Conservation (phyloP, 768 basidiomycete genomes). For the Leccinum aurantiacum region DNA sequence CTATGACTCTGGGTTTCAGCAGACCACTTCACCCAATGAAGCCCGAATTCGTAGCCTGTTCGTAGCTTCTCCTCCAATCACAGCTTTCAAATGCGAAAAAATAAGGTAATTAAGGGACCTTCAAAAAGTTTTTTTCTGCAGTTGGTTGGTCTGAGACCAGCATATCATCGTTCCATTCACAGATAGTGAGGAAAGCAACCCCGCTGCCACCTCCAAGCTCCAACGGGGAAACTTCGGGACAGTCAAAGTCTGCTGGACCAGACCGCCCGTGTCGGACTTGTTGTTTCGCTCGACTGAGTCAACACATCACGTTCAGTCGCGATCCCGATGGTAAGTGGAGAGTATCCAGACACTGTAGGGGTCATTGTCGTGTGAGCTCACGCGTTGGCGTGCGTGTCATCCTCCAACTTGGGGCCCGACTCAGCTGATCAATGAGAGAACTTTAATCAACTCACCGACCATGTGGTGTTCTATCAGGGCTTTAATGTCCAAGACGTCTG, state of each 20-base stretch:
- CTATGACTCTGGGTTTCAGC: background rate
- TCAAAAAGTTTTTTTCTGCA: background rate
- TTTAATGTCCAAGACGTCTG: background rate
- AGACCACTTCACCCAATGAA: background rate
- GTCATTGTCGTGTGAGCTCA: slow-evolving; percentile 1
- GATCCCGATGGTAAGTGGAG: slow-evolving; percentile 11
- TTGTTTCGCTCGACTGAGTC: slow-evolving; percentile 1
- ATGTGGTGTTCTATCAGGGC: slow-evolving; percentile 11
- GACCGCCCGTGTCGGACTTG: slow-evolving; percentile 8
- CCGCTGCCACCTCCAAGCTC: slow-evolving; percentile 13
- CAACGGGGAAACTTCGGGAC: background rate
- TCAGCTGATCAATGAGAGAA: slow-evolving; percentile 14
- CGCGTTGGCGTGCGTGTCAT: background rate
- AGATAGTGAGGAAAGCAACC: background rate
- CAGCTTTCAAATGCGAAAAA: background rate
- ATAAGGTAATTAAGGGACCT: background rate
- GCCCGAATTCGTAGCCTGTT: background rate
- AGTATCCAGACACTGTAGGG: slow-evolving; percentile 1
- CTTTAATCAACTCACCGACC: slow-evolving; percentile 18
- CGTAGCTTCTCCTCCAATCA: background rate
- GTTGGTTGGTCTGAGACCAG: background rate
- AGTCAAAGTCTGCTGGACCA: slow-evolving; percentile 4
- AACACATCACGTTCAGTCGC: slow-evolving; percentile 3
- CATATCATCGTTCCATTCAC: background rate
- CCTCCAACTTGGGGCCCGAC: slow-evolving; percentile 1